A percentile compares a stretch with the other conserved stretches of the same genome.
These are phyloP conservation scores for Guyanaporus albipodus DNA, from an alignment of 768 basidiomycete genomes.

Conservation along the genomic window DNA sequence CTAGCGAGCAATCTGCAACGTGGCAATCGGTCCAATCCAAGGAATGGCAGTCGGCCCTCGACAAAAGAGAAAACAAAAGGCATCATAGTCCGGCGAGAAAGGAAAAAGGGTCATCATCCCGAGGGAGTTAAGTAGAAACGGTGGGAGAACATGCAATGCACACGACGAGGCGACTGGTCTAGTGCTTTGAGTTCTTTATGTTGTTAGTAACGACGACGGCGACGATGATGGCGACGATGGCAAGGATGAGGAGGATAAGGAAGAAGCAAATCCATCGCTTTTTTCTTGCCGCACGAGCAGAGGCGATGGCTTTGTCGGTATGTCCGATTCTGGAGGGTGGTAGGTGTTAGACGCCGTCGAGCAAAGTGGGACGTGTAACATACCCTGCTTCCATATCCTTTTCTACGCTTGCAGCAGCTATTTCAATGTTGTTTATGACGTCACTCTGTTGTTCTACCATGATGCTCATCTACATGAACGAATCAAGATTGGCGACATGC, in stretches of 20 bases:
- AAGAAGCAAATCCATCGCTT: conserved; percentile 98
- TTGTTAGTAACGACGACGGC: conserved; percentile 53
- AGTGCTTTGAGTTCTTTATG: conserved; percentile 34
- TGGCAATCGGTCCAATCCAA: conserved; percentile 17
- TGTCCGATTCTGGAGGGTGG: conserved; percentile 64
- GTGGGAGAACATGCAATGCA: not conserved
- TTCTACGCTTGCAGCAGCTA: conserved; percentile 67
- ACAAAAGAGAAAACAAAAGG: conserved; percentile 5
- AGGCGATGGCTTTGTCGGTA: conserved; percentile 81
- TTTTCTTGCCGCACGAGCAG: conserved; percentile 84
- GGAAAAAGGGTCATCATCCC: not conserved
- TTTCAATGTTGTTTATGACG: conserved; percentile 76
- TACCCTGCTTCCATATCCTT: conserved; percentile 87
- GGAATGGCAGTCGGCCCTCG: conserved; percentile 13
- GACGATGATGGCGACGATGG: conserved; percentile 61
- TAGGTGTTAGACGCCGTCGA: not conserved
- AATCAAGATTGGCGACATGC: conserved; percentile 2
- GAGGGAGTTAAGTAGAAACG: not conserved
- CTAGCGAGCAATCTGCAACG: conserved; percentile 13
- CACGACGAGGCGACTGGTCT: not conserved
- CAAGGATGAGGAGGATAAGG: conserved; percentile 61
- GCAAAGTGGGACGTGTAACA: conserved; percentile 16
- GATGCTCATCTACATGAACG: conserved; percentile 72
- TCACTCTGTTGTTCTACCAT: conserved; percentile 95
- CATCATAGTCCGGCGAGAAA: conserved; percentile 10